These are phyloP conservation scores for Zygosaccharomyces bisporus DNA, from an alignment of 805 yeast genomes.

Conservation along the genomic window DNA sequence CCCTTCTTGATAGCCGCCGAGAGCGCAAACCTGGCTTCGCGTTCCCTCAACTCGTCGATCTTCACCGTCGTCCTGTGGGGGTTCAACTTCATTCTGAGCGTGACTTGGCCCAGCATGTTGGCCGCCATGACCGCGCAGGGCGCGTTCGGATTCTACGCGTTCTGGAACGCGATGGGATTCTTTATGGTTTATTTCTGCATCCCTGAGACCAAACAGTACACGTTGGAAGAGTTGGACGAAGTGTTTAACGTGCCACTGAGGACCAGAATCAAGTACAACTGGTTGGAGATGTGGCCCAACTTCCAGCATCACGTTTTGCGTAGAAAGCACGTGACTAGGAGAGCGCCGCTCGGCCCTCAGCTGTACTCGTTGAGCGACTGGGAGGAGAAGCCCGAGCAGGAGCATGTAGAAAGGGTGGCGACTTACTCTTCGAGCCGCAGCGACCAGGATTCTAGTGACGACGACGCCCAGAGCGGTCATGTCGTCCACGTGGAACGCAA, in stretches of 20 bases:
- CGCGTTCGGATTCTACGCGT: conserved; percentile 87
- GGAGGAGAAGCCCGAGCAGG: conserved; percentile 51
- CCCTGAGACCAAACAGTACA: conserved; percentile 63
- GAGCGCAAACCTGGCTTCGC: conserved; percentile 70
- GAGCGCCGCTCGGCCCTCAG: conserved; percentile 54
- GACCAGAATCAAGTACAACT: conserved; percentile 52
- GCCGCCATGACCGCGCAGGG: conserved; percentile 72
- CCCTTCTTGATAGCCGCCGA: conserved; percentile 89
- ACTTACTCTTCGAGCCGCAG: background rate
- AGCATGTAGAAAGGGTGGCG: conserved; percentile 2
- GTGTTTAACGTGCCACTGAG: conserved; percentile 58
- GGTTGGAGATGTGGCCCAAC: conserved; percentile 39
- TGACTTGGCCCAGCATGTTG: conserved; percentile 75
- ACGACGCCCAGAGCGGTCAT: background rate
- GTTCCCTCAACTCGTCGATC: conserved; percentile 76
- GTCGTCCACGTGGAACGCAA: no score
- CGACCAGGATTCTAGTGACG: background rate
- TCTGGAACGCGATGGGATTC: conserved; percentile 71
- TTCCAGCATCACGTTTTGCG: conserved; percentile 48
- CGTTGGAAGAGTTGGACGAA: conserved; percentile 68
- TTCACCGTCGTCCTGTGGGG: conserved; percentile 77
- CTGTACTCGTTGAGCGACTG: conserved; percentile 41
- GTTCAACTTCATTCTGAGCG: conserved; percentile 63
- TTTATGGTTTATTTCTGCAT: conserved; percentile 66
- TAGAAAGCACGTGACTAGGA: conserved; percentile 42